Percentiles rank a stretch among this genome's conserved stretches.
Conservation (phyloP, 306 rosid genomes). For the Medicago lupulina region DNA sequence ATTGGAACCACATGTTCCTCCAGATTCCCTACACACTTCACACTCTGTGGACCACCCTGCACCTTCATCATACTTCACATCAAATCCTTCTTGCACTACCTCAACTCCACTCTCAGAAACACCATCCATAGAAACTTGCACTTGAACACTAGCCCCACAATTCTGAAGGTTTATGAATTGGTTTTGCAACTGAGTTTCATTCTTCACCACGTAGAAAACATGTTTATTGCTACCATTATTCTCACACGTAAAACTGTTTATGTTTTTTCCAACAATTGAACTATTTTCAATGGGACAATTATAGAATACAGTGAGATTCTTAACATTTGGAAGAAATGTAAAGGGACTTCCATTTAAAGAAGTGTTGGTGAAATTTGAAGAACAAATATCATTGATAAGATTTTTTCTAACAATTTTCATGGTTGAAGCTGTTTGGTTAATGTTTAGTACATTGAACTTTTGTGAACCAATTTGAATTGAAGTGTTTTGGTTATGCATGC, state of each 20-base stretch:
- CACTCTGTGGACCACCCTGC: slow-evolving; percentile 43
- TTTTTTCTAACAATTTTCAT: slow-evolving; percentile 42
- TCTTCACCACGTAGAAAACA: slow-evolving; percentile 44
- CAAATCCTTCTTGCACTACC: slow-evolving; percentile 45
- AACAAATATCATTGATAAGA: slow-evolving; percentile 43
- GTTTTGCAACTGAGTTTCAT: slow-evolving; percentile 35
- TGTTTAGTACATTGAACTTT: slow-evolving; percentile 34
- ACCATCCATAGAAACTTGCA: slow-evolving; percentile 41
- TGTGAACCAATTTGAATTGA: slow-evolving; percentile 42
- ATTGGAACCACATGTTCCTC: slow-evolving; percentile 49
- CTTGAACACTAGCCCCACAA: slow-evolving; percentile 38
- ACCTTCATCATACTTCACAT: slow-evolving; percentile 45
- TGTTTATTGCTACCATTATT: slow-evolving; percentile 26
- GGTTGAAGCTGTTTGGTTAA: slow-evolving; percentile 40
- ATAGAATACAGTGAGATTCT: slow-evolving; percentile 44
- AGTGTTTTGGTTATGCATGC: slow-evolving; percentile 36
- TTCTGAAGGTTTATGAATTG: slow-evolving; percentile 11
- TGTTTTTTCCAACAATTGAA: slow-evolving; percentile 28
- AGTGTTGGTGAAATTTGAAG: slow-evolving; percentile 48
- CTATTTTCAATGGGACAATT: slow-evolving; percentile 35
- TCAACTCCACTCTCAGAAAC: slow-evolving; percentile 29
- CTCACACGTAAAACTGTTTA: slow-evolving; percentile 33
- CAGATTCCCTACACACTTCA: slow-evolving; percentile 42
- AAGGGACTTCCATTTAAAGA: slow-evolving; percentile 37
- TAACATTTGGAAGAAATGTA: slow-evolving; percentile 32